A percentile compares a stretch with the other conserved stretches of the same genome.
phyloP scores from a whole-genome alignment of 257 asterid species.

The Plantago ovata region DNA sequence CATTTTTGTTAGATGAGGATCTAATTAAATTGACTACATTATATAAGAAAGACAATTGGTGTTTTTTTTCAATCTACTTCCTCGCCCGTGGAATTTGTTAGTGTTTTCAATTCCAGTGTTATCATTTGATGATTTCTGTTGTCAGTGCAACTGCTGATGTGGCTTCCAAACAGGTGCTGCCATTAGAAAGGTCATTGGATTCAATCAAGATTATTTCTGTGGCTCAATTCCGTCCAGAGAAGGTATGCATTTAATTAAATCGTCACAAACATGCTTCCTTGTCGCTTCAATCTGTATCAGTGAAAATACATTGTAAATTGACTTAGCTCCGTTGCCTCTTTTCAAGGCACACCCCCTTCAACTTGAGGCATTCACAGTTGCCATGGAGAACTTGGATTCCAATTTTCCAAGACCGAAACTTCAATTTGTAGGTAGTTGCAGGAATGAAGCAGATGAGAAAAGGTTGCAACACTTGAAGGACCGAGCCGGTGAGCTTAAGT shows the following conservation, averaged over 20 bases:
- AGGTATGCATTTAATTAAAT: conserved; percentile 67
- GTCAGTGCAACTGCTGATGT: conserved; percentile 23
- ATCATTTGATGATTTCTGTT: conserved; percentile 6
- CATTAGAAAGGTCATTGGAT: conserved; percentile 56
- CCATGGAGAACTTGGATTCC: conserved; percentile 45
- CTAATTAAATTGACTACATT: background rate
- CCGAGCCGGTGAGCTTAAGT: conserved; percentile 57
- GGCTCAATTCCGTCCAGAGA: conserved; percentile 98
- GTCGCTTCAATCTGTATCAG: conserved; percentile 12
- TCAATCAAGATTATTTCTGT: conserved; percentile 79
- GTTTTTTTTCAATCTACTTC: background rate
- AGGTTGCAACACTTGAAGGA: conserved; percentile 79
- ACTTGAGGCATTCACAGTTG: conserved; percentile 87
- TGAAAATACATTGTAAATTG: conserved; percentile 17
- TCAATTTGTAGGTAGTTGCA: conserved; percentile 91
- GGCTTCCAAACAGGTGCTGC: conserved; percentile 55
- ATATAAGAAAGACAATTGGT: background rate
- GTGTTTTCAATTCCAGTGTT: background rate
- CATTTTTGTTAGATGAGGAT: too few relatives aligned
- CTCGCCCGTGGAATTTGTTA: background rate
- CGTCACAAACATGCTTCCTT: conserved; percentile 42
- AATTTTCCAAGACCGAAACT: conserved; percentile 66
- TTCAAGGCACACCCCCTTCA: conserved; percentile 80
- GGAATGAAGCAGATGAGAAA: conserved; percentile 91
- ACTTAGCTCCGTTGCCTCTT: conserved; percentile 23